Evolutionary conservation across 345 rosid genomes (phyloP), one percentile per base, ranked within the genome.

Genomic region (Bruguiera sexangula): DNA sequence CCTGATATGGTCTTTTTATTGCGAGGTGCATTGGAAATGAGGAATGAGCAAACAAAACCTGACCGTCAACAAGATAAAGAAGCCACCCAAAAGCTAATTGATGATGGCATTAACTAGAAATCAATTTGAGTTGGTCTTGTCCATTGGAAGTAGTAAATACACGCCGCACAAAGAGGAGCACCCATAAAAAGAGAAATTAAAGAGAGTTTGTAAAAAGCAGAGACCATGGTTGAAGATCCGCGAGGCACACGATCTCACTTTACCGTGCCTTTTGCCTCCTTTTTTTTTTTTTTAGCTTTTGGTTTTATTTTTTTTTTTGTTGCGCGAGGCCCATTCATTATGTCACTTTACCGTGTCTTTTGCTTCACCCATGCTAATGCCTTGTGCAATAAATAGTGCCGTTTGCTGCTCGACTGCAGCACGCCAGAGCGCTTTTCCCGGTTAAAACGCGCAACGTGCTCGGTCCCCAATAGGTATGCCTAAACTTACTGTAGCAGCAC

Each of bases 131-230:
- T 34, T 29, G 73, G 55, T 50, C 21, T 29, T 43, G n/a, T 31
- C 69, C 69, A 68, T 68, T 62, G 26, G 26, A 74, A 30, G 26
- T 53, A 55, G 68, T 21, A 74, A 50, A 74, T 63, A 46, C 59
- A 29, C 66, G 58, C 69, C 73, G 59, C 75, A 72, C 51, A 65
- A 72, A 56, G 69, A 72, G 75, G 75, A 46, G 73, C 64, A 67
- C 62, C 27, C 6, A 22, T 10, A 62, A 73, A 73, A 26, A 61
- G 18, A 39, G 4, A 55, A 15, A n/a, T 4, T 51, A 2, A 22
- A 22, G 21, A 55, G 60, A 54, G 26, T 8, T 8, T 20, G 58
- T 5, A 19, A 11, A 31, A 21, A 34, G 5, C 1, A 21, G 18
- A 18, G 32, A 26, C 7, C 2, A 0, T 48, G 9, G 53, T 48